Evolutionary conservation across 2,329 filamentous ascomycete species (phyloP).

Genomic region (Clarireedia hainanense): DNA sequence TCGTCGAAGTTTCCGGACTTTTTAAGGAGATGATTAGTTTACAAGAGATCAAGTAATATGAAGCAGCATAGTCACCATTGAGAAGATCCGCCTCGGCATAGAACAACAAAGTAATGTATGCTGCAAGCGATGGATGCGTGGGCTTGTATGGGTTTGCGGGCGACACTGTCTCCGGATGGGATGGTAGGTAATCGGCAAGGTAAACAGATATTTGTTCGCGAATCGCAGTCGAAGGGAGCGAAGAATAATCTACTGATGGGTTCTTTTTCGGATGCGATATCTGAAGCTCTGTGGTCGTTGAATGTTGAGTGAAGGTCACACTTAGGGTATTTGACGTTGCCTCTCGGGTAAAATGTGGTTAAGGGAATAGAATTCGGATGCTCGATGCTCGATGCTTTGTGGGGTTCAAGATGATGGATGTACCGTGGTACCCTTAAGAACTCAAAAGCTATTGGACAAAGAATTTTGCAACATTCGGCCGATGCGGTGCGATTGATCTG

Average conservation of each 20-base stretch:
- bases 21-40: conserved; percentile 1
- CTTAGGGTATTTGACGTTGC: neutral
- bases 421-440: neutral
- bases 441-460: neutral
- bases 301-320: too few species aligned
- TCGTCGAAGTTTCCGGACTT: conserved; percentile 26
- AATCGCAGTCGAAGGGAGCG: neutral
- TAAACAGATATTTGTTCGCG: neutral
- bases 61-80: conserved; percentile 19
- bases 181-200: too few species aligned
- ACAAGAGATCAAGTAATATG: too few species aligned
- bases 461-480: neutral
- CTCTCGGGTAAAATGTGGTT: neutral
- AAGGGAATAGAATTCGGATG: neutral
- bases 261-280: too few species aligned
- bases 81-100: conserved; percentile 20
- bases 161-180: too few species aligned
- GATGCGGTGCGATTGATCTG: neutral
- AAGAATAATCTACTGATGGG: too few species aligned
- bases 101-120: neutral
- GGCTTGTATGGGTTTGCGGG: neutral
- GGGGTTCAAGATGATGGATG: neutral
- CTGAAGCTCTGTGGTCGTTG: too few species aligned
- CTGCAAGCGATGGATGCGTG: neutral
- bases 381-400: neutral